Conservation (phyloP, 2,329 filamentous ascomycete genomes). For the Canariomyces notabilis region DNA sequence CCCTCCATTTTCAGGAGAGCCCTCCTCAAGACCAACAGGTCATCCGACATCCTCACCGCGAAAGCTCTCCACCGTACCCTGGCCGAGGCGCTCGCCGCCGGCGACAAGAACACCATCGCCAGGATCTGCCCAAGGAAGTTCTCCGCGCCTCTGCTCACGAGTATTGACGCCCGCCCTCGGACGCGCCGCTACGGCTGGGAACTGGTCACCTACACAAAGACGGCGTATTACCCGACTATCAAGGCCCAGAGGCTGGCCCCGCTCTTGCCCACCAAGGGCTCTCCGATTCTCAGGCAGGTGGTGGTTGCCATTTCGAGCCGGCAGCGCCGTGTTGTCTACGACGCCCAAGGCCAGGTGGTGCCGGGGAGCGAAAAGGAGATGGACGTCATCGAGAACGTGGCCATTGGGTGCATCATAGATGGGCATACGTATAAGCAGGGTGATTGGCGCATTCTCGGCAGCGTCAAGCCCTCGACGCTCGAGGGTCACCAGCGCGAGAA, state of each 20-base stretch:
- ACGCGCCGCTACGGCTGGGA: conserved; percentile 48
- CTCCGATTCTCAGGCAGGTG: conserved; percentile 47
- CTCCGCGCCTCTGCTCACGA: conserved; percentile 44
- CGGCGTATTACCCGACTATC: conserved; percentile 42
- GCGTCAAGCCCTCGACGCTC: conserved; percentile 48
- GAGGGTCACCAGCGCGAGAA: conserved; percentile 37
- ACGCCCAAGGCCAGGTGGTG: conserved; percentile 32
- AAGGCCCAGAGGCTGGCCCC: conserved; percentile 51
- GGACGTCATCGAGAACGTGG: conserved; percentile 59
- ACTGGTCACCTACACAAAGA: conserved; percentile 45
- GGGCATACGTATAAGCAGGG: conserved; percentile 42
- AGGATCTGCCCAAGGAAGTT: conserved; percentile 52
- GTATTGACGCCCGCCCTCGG: conserved; percentile 48
- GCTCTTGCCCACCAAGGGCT: conserved; percentile 37
- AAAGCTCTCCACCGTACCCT: conserved; percentile 56
- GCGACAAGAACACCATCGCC: conserved; percentile 47
- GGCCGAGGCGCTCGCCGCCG: conserved; percentile 56
- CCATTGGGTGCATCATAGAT: conserved; percentile 48
- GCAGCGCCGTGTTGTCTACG: conserved; percentile 47
- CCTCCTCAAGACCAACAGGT: conserved; percentile 39
- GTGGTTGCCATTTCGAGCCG: conserved; percentile 56
- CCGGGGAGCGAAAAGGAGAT: conserved; percentile 46
- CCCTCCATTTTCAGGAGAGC: conserved; percentile 38
- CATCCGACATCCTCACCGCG: conserved; percentile 46
- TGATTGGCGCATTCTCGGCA: conserved; percentile 63